Evolutionary conservation across 2,329 filamentous ascomycete genomes (phyloP), one percentile per base, ranked within the genome.

Genomic region (Xylariaceae sp.): DNA sequence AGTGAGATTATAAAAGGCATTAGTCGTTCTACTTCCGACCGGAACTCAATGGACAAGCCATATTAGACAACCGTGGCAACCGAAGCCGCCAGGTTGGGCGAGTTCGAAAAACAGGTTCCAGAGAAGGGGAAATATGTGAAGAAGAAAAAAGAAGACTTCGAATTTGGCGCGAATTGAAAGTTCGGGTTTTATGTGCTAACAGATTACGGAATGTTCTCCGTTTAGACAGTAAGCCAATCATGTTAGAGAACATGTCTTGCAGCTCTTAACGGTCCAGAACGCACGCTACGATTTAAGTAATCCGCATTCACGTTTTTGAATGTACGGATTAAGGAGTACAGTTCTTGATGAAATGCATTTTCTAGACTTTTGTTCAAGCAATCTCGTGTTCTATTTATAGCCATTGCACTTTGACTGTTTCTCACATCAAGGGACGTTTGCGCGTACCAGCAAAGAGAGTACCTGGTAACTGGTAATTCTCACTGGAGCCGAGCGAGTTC

Each of bases 1-100:
- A 73, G 75, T 74, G 76, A 79, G 81, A 85, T 85, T 84, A 82
- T 83, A 79, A 84, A 83, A 78, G 78, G 81, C 79, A 73, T 60
- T 67, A 41, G 45, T 75, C 75, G 59, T 65, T 85, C 81, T 85
- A 76, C 82, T 83, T 84, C 80, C 73, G 23, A 74, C 71, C 72
- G 62, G 71, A 70, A 69, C 57, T 47, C 69, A 69, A 67, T 75
- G 79, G 80, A 78, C 64, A 75, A 74, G 77, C 73, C 77, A 77
- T 45, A 13, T 15, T 13, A 51, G 17, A 45, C 23, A 50, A 53
- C 15, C 51, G 55, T 73, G 69, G 70, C 61, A 56, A 30, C 23
- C 23, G 23, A 51, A 57, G 34, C 23, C 51, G 55, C 63, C 18
- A 37, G 15, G 48, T 23, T 57, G 51, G 66, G 74, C 73, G 72